Percentiles rank a stretch among this genome's conserved stretches.
Evolutionary conservation across 2,329 filamentous ascomycete species (phyloP).

Genomic region (Curvularia hawaiiensis): DNA sequence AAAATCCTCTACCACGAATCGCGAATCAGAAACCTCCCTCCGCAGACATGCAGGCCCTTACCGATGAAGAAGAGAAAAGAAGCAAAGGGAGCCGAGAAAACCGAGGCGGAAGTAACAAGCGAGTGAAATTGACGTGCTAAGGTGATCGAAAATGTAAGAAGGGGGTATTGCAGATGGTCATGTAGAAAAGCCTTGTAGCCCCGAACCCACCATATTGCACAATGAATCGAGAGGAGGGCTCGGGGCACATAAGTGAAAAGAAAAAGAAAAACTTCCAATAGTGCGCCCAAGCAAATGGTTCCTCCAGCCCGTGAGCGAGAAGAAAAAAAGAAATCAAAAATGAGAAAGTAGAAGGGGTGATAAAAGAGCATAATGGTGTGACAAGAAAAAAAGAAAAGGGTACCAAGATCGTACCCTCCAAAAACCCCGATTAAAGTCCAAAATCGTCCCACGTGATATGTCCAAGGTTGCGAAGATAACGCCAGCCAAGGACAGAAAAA

Average conservation of each 20-base stretch:
- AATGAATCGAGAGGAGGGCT: neutral
- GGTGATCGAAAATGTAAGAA: neutral
- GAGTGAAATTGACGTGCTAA: neutral
- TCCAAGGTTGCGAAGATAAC: neutral
- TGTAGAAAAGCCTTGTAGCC: neutral
- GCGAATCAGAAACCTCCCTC: neutral
- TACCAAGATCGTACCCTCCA: neutral
- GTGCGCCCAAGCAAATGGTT: neutral
- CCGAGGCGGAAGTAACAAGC: neutral
- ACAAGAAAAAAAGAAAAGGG: neutral
- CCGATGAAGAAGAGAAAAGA: neutral
- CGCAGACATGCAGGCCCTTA: neutral
- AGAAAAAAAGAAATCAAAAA: neutral
- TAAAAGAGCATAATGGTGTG: neutral
- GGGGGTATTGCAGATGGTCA: slow-evolving; percentile 2
- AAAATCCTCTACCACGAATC: neutral
- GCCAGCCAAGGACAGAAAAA: neutral
- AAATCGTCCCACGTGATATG: slow-evolving; percentile 7
- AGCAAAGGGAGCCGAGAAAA: neutral
- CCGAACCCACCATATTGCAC: neutral
- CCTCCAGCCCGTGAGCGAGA: neutral
- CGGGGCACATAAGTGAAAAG: neutral
- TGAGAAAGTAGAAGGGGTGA: neutral
- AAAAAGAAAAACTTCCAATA: neutral
- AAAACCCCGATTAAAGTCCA: neutral